Conservation (phyloP, 441 rosid genomes). For the Adansonia rubrostipa region DNA sequence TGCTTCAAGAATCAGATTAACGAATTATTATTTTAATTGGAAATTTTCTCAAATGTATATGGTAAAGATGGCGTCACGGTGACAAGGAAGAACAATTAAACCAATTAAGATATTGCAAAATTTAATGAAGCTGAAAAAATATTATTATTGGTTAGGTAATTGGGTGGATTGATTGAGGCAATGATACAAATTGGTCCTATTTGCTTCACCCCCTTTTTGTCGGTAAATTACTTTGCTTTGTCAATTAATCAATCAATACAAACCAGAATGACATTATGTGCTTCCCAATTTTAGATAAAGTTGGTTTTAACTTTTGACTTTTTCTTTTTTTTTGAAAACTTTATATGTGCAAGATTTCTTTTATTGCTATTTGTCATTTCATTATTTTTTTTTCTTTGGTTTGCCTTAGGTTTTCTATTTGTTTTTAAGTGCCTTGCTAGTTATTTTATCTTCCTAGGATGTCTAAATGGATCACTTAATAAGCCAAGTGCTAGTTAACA, state of each 20-base stretch:
- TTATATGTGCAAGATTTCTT: neutral
- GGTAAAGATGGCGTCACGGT: neutral
- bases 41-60: neutral
- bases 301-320: slow-evolving; percentile 35
- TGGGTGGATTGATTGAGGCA: neutral
- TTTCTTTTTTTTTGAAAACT: neutral
- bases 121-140: neutral
- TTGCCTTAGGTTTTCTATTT: neutral
- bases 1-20: too few species aligned
- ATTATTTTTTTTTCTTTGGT: neutral
- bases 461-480: neutral
- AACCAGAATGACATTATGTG: slow-evolving; percentile 4
- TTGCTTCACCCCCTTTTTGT: slow-evolving; percentile 29
- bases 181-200: slow-evolving; percentile 26
- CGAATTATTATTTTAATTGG: neutral
- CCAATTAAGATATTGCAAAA: neutral
- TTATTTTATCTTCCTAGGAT: neutral
- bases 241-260: slow-evolving; percentile 1
- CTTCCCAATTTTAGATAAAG: slow-evolving; percentile 30
- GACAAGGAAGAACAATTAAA: neutral
- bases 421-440: neutral
- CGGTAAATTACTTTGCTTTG: slow-evolving; percentile 27
- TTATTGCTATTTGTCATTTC: neutral
- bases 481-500: neutral
- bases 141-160: slow-evolving; percentile 10